Conservation (phyloP, 148 eudicot genomes). For the Arbutus unedo region DNA sequence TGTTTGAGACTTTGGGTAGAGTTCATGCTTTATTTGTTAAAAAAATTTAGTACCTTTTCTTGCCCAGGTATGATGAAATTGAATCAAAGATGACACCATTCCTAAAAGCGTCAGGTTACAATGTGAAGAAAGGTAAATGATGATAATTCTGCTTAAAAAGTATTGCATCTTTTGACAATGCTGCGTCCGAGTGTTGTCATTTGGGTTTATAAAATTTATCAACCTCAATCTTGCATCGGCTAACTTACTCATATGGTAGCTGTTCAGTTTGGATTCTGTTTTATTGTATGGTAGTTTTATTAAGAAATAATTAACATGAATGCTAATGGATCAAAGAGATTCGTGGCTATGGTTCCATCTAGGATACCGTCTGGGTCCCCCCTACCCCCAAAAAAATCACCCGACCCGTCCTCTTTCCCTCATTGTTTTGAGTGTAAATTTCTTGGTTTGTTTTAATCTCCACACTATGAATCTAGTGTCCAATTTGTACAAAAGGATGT, state of each 20-base stretch:
- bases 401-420: no score
- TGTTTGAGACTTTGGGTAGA: not conserved
- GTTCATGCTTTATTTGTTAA: not conserved
- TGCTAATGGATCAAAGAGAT: slow-evolving; percentile 1
- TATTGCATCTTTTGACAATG: not conserved
- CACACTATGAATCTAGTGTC: not conserved
- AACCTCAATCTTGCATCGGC: not conserved
- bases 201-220: not conserved
- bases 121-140: slow-evolving; percentile 84
- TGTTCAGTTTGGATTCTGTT: not conserved
- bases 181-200: not conserved
- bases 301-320: not conserved
- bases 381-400: no score
- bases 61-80: slow-evolving; percentile 78
- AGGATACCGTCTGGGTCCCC: no score
- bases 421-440: not conserved
- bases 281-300: not conserved
- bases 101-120: slow-evolving; percentile 73
- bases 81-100: slow-evolving; percentile 85
- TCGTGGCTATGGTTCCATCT: no score
- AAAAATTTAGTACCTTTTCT: not conserved
- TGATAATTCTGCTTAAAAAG: not conserved
- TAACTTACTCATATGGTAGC: not conserved
- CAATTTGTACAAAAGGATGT: not conserved
- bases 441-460: not conserved